phyloP scores from a whole-genome alignment of 2,329 filamentous ascomycete genomes.

The Colletotrichum gigasporum region DNA sequence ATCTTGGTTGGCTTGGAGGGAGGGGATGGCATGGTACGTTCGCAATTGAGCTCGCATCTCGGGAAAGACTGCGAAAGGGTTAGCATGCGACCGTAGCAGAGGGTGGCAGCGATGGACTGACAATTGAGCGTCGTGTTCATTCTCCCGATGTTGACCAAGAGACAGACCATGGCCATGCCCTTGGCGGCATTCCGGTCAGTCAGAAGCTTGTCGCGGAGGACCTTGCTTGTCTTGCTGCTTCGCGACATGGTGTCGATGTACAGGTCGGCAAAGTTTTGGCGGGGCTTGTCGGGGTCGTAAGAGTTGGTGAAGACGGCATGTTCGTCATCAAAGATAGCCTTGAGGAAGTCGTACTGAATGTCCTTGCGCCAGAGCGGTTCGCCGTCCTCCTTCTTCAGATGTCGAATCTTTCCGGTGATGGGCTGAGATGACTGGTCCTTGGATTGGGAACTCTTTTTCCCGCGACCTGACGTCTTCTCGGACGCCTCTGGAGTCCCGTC shows the following conservation, averaged over 20 bases:
- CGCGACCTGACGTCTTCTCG: constrained; percentile 47
- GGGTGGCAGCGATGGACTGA: constrained; percentile 55
- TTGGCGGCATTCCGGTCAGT: constrained; percentile 92
- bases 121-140: constrained; percentile 99
- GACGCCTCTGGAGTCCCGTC: constrained; percentile 54
- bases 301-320: constrained; percentile 86
- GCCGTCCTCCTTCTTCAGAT: constrained; percentile 89
- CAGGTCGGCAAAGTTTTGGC: constrained; percentile 89
- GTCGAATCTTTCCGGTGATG: constrained; percentile 76
- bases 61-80: constrained; percentile 80
- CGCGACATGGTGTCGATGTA: constrained; percentile 99
- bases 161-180: constrained; percentile 99
- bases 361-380: constrained; percentile 88
- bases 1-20: constrained; percentile 92
- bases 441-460: constrained; percentile 45
- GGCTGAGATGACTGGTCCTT: constrained; percentile 47
- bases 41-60: constrained; percentile 98
- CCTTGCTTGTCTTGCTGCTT: constrained; percentile 99
- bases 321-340: constrained; percentile 81
- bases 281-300: constrained; percentile 72
- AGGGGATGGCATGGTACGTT: constrained; percentile 98
- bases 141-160: constrained; percentile 94
- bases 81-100: constrained; percentile 27
- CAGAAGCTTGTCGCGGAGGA: constrained; percentile 94
- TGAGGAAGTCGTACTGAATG: constrained; percentile 89